Evolutionary conservation across 495 filamentous ascomycete genomes (phyloP), one percentile per base, ranked within the genome.

Genomic region (Arthonia radiata): DNA sequence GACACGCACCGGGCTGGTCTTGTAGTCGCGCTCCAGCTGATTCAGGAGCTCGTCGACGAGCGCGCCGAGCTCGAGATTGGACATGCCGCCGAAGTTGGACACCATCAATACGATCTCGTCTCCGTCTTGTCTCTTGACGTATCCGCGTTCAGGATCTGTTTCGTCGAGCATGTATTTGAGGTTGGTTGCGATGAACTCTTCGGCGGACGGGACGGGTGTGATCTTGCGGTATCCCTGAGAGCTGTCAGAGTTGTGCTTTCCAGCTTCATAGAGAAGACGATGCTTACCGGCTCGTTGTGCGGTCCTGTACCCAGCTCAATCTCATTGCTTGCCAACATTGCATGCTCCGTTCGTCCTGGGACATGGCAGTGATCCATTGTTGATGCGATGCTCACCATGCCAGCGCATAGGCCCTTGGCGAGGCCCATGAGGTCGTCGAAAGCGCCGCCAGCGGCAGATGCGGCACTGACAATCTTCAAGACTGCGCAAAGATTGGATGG

Each of bases 291-390:
- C 49, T 97, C 86, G 42, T 97, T 97, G 47, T 97, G 86, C 45
- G 94, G 93, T 7, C 86, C 86, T 86, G 94, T 97, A 5, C 86
- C 86, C 37, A 97, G 59, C 53, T 97, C 86, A 13, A 90, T 68
- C 52, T 94, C 73, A 23, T 66, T 70, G 0, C 54, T 42, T 17
- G 51, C 54, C 31, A 90, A 49, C 3, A 49, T 45, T 4, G 55
- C 57, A 33, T 64, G 59, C 7, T 47, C 35, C 2, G 46, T 59
- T 38, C 79, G 59, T 8, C 86, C 86, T 0, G 86, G 86, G 0
- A 97, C 74, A 43, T 97, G 86, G 16, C 94, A 86, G 44, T 90
- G 82, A 26, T 71, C 68, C 26, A 97, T 45, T 11, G 71, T 78
- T 1, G 77, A 69, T 3, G 83, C 81, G n/a, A 94, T 65, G 24